Conservation (phyloP, 345 rosid species). For the Populus davidiana region DNA sequence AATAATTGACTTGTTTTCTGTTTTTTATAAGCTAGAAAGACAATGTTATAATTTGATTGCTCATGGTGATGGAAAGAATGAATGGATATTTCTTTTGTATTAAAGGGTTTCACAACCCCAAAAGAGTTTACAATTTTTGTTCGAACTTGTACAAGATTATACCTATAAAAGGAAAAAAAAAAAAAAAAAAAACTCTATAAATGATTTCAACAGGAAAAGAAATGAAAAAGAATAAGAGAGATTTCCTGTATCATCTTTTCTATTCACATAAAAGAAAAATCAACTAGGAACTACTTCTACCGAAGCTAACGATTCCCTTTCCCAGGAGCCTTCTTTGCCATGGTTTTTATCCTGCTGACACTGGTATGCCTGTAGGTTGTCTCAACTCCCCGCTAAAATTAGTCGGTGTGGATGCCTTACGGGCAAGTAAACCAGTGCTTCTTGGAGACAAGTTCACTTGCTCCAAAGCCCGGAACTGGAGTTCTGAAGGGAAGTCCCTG, state of each 20-base stretch:
- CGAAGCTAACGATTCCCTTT: slow-evolving; percentile 29
- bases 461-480: slow-evolving; percentile 82
- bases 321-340: slow-evolving; percentile 5
- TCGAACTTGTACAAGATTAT: slow-evolving; percentile 14
- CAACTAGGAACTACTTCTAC: slow-evolving; percentile 21
- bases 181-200: slow-evolving; percentile 7
- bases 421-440: slow-evolving; percentile 22
- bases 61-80: neutral
- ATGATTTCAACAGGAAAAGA: slow-evolving; percentile 7
- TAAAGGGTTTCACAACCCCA: slow-evolving; percentile 23
- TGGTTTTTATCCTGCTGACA: neutral
- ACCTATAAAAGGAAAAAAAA: neutral
- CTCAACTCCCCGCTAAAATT: slow-evolving; percentile 6
- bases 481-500: slow-evolving; percentile 76
- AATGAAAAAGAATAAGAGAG: slow-evolving; percentile 35
- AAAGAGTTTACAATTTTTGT: slow-evolving; percentile 20
- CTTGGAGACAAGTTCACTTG: slow-evolving; percentile 82
- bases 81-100: slow-evolving; percentile 5
- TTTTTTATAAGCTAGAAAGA: neutral
- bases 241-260: slow-evolving; percentile 45
- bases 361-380: neutral
- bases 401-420: neutral
- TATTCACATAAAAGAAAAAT: slow-evolving; percentile 67
- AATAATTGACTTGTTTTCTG: neutral
- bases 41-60: neutral